Conservation (phyloP, 306 rosid genomes). For the Ammopiptanthus mongolicus region DNA sequence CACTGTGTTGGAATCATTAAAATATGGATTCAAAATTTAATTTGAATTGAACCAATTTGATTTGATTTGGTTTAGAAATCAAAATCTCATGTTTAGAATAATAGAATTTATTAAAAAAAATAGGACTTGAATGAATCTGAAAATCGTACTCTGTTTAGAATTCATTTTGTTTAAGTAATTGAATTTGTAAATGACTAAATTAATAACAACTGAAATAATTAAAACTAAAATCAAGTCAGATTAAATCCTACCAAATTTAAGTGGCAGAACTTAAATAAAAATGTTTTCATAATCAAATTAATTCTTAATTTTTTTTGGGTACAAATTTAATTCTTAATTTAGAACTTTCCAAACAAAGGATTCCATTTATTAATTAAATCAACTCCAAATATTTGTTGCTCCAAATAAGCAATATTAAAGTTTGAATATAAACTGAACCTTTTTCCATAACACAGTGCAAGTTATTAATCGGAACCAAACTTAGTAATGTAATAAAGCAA, state of each 20-base stretch:
- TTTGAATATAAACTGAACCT: not conserved
- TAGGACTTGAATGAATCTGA: not conserved
- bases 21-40: not conserved
- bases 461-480: not conserved
- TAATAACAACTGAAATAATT: not conserved
- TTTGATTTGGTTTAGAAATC: not conserved
- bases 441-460: not conserved
- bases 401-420: not conserved
- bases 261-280: not conserved
- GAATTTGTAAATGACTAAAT: not conserved
- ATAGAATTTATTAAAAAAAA: not conserved
- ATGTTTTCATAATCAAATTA: not conserved
- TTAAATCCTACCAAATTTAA: not conserved
- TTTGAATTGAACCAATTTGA: too few species aligned
- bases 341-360: too few species aligned
- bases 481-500: not conserved
- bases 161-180: not conserved
- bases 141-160: not conserved
- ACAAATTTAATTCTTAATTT: too few species aligned
- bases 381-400: not conserved
- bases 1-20: not conserved
- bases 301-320: not conserved
- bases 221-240: not conserved
- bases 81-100: not conserved
- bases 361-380: not conserved